phyloP scores from a whole-genome alignment of 2,329 filamentous ascomycete species.

The Colletotrichum aenigma region DNA sequence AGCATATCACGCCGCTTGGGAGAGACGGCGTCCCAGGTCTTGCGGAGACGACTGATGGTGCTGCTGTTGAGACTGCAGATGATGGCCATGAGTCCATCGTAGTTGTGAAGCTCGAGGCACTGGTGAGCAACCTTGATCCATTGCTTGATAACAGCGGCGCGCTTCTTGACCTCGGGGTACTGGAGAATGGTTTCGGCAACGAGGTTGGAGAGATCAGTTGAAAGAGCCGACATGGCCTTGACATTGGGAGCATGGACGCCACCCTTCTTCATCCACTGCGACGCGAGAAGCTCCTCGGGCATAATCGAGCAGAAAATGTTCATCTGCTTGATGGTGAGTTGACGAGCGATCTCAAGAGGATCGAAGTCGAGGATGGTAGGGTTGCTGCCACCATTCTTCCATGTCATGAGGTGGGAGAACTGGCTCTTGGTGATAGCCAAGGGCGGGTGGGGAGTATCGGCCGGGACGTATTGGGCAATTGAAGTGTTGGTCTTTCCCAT shows the following conservation, averaged over 20 bases:
- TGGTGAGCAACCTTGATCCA: slow-evolving; percentile 95
- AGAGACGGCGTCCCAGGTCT: slow-evolving; percentile 90
- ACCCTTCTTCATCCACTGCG: slow-evolving; percentile 92
- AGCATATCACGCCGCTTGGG: slow-evolving; percentile 82
- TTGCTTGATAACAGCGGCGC: slow-evolving; percentile 89
- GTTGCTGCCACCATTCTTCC: slow-evolving; percentile 72
- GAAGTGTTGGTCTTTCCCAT: slow-evolving; percentile 88
- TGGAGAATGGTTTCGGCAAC: slow-evolving; percentile 92
- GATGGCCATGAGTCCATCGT: slow-evolving; percentile 95
- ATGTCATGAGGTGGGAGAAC: slow-evolving; percentile 71
- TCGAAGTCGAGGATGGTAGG: slow-evolving; percentile 90
- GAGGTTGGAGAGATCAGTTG: slow-evolving; percentile 89
- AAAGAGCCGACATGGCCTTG: slow-evolving; percentile 89
- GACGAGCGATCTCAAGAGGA: slow-evolving; percentile 85
- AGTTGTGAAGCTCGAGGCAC: slow-evolving; percentile 90
- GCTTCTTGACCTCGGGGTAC: slow-evolving; percentile 89
- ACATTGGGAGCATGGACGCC: slow-evolving; percentile 85
- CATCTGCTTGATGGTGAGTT: slow-evolving; percentile 92
- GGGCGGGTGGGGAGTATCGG: slow-evolving; percentile 73
- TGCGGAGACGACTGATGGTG: slow-evolving; percentile 84
- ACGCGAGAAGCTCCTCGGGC: slow-evolving; percentile 87
- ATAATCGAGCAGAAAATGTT: slow-evolving; percentile 89
- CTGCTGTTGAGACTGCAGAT: slow-evolving; percentile 93
- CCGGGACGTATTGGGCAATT: slow-evolving; percentile 70
- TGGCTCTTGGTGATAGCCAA: slow-evolving; percentile 79